These are phyloP conservation scores for Saccharomyces kudriavzevii DNA, from an alignment of 805 yeast species.

Conservation along the genomic window DNA sequence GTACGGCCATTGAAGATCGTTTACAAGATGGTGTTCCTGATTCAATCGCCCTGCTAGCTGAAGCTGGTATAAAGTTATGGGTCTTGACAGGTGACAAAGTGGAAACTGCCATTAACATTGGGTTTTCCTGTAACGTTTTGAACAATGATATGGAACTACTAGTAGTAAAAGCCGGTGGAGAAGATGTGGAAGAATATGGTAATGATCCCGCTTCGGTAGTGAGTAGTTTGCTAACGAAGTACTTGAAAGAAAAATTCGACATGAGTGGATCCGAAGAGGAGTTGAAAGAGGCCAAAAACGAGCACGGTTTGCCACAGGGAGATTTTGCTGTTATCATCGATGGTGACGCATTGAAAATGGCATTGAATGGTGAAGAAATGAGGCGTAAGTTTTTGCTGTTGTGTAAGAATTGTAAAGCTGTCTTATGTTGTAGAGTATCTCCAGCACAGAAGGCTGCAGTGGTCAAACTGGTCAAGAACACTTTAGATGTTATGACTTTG, in stretches of 20 bases:
- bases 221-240: constrained; percentile 41
- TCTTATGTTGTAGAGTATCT: constrained; percentile 79
- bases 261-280: constrained; percentile 56
- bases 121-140: constrained; percentile 73
- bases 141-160: constrained; percentile 71
- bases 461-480: constrained; percentile 66
- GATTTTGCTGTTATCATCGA: constrained; percentile 66
- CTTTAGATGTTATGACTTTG: constrained; percentile 71
- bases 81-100: constrained; percentile 84
- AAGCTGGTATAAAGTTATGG: constrained; percentile 82
- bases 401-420: constrained; percentile 76
- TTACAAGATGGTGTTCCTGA: constrained; percentile 85
- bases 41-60: constrained; percentile 57
- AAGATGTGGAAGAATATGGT: constrained; percentile 42
- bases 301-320: constrained; percentile 64
- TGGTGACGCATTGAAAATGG: constrained; percentile 66
- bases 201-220: constrained; percentile 36
- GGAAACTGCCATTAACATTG: constrained; percentile 83
- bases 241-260: constrained; percentile 47
- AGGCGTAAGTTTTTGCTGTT: constrained; percentile 55
- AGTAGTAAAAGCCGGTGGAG: constrained; percentile 44
- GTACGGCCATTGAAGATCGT: constrained; percentile 83
- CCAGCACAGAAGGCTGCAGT: constrained; percentile 83
- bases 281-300: constrained; percentile 42
- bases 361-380: constrained; percentile 37